These are phyloP conservation scores for Phalaenopsis equestris DNA, from an alignment of 106 monocot genomes.

Conservation along the genomic window DNA sequence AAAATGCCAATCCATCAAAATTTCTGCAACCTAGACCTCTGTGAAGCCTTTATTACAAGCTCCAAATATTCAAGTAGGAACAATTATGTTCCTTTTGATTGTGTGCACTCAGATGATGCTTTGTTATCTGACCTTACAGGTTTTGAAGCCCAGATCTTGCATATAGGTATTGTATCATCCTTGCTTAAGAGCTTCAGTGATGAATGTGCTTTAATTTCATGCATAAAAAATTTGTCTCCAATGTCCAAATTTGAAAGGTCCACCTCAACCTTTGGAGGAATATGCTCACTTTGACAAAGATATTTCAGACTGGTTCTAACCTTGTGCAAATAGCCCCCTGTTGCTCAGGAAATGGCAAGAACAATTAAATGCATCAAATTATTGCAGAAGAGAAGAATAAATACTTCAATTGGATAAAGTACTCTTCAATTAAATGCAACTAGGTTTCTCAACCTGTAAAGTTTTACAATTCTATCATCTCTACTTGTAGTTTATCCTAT, in stretches of 20 bases:
- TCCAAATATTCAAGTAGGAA: neutral
- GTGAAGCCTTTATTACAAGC: neutral
- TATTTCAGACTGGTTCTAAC: slow-evolving; percentile 54
- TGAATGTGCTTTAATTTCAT: slow-evolving; percentile 50
- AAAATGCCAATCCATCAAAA: too few species aligned
- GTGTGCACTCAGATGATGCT: neutral
- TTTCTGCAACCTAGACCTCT: neutral
- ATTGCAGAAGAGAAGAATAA: neutral
- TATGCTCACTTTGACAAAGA: slow-evolving; percentile 62
- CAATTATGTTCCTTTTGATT: neutral
- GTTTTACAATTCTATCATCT: too few species aligned
- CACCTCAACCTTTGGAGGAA: slow-evolving; percentile 79
- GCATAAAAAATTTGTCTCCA: slow-evolving; percentile 48
- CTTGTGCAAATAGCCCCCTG: slow-evolving; percentile 86
- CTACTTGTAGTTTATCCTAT: too few species aligned
- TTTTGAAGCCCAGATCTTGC: slow-evolving; percentile 46
- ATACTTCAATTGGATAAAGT: too few species aligned
- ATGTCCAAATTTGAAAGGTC: slow-evolving; percentile 68
- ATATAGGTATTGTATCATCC: slow-evolving; percentile 38
- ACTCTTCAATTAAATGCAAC: too few species aligned
- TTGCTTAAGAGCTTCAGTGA: slow-evolving; percentile 62
- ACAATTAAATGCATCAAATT: neutral
- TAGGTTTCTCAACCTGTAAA: too few species aligned
- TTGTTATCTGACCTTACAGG: slow-evolving; percentile 10
- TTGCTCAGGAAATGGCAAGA: neutral